Base-by-base conservation (phyloP, 1,139 yeast genomes). In the Candida anutae region DNA sequence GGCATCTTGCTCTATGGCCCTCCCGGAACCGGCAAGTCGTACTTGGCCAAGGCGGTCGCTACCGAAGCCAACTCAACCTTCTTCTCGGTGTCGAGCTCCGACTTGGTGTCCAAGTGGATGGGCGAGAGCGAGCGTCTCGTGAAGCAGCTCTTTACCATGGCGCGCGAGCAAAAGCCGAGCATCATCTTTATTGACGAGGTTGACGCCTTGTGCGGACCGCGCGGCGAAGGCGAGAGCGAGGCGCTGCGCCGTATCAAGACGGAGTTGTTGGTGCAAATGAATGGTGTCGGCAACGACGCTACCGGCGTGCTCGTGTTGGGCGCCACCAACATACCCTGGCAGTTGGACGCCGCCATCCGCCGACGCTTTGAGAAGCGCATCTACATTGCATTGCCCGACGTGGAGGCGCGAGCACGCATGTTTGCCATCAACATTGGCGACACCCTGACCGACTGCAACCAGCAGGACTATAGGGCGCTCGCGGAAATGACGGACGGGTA, bases 311-410 rank as follows among this genome's bases (percentile, higher is more conserved):
- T 93, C 24, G 98, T 93, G 0, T 64, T 93, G 28, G 99, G 98
- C 15, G 99, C 99, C 2, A 93, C 99, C 4, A 93, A 93, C 53
- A 90, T 93, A 34, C 98, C 98, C 13, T 93, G 98, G 98, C 96
- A 90, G 58, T 67, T 93, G 40, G 99, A 93, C 55, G 88, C 97
- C 25, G 99, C 98, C 5, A 85, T 93, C 29, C 74, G 98, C 53
- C 78, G 99, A 62, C 78, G 98, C 61, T 93, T 93, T 46, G 98
- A 90, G 53, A 75, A 84, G 45, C 77, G 98, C 58, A 90, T 93
- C 30, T 93, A 93, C 51, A 93, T 93, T 39, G 81, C 98, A 3
- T 65, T 93, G 35, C 99, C 99, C 0, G 98, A 90, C 34, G 73
- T 73, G 8, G 90, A 83, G 37, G 95, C 96, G 2, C 69, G 99